A percentile compares a stretch with the other conserved stretches of the same genome.
These are phyloP conservation scores for Phylloporus sp. DNA, from an alignment of 768 basidiomycete genomes.

Conservation along the genomic window DNA sequence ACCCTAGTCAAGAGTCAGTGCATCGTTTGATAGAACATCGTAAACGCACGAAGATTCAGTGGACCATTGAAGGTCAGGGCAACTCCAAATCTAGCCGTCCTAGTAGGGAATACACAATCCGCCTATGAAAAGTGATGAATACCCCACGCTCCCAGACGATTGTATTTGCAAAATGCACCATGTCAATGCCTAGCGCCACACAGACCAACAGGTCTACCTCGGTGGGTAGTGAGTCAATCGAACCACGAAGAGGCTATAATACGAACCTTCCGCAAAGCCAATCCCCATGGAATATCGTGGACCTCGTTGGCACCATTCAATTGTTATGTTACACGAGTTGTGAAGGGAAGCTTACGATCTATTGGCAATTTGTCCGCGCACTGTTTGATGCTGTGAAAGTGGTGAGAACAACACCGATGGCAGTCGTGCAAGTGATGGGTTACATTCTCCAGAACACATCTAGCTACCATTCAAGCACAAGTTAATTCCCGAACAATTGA, in stretches of 20 bases:
- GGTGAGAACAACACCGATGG: constrained; percentile 9
- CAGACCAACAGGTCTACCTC: constrained; percentile 78
- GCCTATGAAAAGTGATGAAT: constrained; percentile 45
- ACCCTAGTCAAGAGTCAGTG: constrained; percentile 24
- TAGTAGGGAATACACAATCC: constrained; percentile 90
- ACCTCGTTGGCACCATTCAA: constrained; percentile 40
- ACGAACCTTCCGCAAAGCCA: constrained; percentile 83
- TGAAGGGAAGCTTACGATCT: constrained; percentile 52
- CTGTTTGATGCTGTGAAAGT: constrained; percentile 61
- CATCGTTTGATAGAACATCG: background rate
- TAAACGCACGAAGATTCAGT: constrained; percentile 65
- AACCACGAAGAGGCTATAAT: background rate
- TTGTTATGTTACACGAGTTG: background rate
- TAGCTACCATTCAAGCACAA: constrained; percentile 26
- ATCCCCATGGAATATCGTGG: constrained; percentile 93
- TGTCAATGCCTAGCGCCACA: constrained; percentile 88
- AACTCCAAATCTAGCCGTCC: constrained; percentile 88
- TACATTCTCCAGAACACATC: constrained; percentile 86
- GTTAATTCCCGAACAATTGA: constrained; percentile 5
- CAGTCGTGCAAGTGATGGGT: constrained; percentile 17
- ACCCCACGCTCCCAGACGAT: background rate
- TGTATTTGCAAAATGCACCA: constrained; percentile 46
- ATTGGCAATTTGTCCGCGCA: constrained; percentile 75
- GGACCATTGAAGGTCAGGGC: constrained; percentile 81
- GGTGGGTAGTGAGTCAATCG: background rate